phyloP scores from a whole-genome alignment of 2,329 filamentous ascomycete species.

The Diaporthe velutina region DNA sequence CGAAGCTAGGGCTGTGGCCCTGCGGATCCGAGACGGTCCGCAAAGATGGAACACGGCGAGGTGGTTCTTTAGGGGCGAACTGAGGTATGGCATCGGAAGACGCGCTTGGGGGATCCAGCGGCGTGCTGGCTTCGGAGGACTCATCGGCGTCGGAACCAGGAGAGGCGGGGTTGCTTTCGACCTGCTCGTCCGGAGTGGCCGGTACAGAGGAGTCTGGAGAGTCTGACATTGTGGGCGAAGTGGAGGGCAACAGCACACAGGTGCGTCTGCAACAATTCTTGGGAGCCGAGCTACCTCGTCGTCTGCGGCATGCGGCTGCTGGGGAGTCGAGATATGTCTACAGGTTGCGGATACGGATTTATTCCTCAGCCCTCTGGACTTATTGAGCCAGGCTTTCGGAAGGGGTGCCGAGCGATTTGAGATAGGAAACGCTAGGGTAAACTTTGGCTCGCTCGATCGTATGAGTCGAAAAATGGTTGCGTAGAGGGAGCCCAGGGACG shows the following conservation, averaged over 20 bases:
- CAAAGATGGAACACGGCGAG: conserved; percentile 69
- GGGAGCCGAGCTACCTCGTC: conserved; percentile 14
- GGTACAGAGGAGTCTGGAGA: conserved; percentile 52
- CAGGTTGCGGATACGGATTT: not conserved
- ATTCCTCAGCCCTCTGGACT: not conserved
- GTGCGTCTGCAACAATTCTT: conserved; percentile 1
- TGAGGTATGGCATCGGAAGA: conserved; percentile 45
- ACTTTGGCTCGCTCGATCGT: conserved; percentile 22
- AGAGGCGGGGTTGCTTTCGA: conserved; percentile 55
- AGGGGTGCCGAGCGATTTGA: conserved; percentile 4
- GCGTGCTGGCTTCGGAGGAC: conserved; percentile 63
- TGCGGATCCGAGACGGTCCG: conserved; percentile 72
- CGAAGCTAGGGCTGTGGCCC: conserved; percentile 51
- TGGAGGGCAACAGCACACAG: not conserved
- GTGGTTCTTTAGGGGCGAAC: conserved; percentile 47
- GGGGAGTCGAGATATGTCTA: not conserved
- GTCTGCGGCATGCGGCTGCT: conserved; percentile 29
- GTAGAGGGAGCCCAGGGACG: conserved; percentile 19
- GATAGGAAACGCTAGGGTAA: conserved; percentile 16
- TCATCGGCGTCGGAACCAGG: conserved; percentile 56
- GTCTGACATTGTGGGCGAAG: conserved; percentile 44
- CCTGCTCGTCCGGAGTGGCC: conserved; percentile 61
- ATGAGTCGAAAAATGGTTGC: conserved; percentile 18
- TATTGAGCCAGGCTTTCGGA: not conserved
- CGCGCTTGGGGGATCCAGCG: conserved; percentile 56